phyloP scores from a whole-genome alignment of 257 asterid species.

The Paulownia fortunei region DNA sequence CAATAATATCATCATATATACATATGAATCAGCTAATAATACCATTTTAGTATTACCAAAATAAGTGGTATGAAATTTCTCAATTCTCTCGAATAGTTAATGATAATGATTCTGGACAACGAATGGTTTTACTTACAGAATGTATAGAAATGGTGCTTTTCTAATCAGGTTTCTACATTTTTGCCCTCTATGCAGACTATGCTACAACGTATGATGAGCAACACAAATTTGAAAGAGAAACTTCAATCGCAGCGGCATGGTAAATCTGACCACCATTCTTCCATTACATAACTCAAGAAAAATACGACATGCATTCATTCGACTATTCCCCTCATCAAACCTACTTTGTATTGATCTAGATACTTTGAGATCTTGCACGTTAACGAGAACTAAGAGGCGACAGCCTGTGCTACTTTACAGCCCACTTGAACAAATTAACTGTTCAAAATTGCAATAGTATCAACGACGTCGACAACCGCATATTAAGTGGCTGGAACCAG shows the following conservation, averaged over 20 bases:
- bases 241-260: neutral
- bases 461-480: conserved; percentile 2
- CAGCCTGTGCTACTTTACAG: conserved; percentile 32
- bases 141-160: neutral
- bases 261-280: neutral
- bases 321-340: conserved; percentile 6
- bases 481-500: neutral
- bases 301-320: neutral
- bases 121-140: too few species aligned
- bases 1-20: too few species aligned
- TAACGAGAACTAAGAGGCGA: conserved; percentile 1
- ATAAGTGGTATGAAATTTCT: too few species aligned
- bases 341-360: neutral
- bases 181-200: neutral
- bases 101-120: too few species aligned
- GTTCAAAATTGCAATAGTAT: conserved; percentile 36
- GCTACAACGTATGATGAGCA: neutral
- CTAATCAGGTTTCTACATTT: neutral
- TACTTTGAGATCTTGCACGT: neutral
- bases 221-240: neutral
- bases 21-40: too few species aligned
- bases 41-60: too few species aligned
- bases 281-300: neutral
- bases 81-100: too few species aligned
- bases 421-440: conserved; percentile 29